A percentile compares a stretch with the other conserved stretches of the same genome.
These are phyloP conservation scores for Rhizophagus clarus DNA, from an alignment of 192 early-diverging fungal genomes.

Conservation along the genomic window DNA sequence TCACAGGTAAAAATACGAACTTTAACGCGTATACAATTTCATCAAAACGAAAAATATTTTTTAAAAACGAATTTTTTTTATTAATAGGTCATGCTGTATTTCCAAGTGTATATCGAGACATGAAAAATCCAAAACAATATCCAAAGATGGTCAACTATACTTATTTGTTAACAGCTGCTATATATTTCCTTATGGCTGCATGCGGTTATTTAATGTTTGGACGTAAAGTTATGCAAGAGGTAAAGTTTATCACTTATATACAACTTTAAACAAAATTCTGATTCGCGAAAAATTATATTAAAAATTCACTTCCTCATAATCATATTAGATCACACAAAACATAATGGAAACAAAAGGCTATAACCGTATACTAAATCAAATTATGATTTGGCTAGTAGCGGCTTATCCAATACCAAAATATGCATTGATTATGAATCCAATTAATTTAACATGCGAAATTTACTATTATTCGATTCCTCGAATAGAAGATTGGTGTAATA, in stretches of 20 bases:
- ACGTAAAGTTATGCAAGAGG: conserved; percentile 53
- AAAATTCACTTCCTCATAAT: neutral
- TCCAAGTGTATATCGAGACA: conserved; percentile 70
- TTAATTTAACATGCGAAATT: conserved; percentile 52
- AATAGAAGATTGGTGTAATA: conserved; percentile 37
- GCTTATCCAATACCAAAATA: conserved; percentile 75
- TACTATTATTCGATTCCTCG: conserved; percentile 24
- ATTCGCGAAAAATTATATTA: neutral
- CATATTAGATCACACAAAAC: conserved; percentile 65
- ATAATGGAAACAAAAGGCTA: conserved; percentile 59
- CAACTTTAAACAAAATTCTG: conserved; percentile 24
- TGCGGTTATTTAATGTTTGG: conserved; percentile 80
- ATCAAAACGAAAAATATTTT: too few species aligned
- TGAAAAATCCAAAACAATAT: conserved; percentile 56
- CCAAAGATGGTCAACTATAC: conserved; percentile 56
- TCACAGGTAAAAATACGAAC: conserved; percentile 41
- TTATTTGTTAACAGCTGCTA: conserved; percentile 47
- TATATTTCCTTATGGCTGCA: conserved; percentile 57
- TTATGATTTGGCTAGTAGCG: conserved; percentile 66
- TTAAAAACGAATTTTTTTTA: too few species aligned
- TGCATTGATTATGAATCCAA: conserved; percentile 63
- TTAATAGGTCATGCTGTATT: conserved; percentile 64
- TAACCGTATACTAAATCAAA: conserved; percentile 49
- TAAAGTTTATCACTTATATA: conserved; percentile 22
- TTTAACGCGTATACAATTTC: neutral